Evolutionary conservation across 805 yeast genomes (phyloP).

Genomic region (Ogataea nonfermentans): DNA sequence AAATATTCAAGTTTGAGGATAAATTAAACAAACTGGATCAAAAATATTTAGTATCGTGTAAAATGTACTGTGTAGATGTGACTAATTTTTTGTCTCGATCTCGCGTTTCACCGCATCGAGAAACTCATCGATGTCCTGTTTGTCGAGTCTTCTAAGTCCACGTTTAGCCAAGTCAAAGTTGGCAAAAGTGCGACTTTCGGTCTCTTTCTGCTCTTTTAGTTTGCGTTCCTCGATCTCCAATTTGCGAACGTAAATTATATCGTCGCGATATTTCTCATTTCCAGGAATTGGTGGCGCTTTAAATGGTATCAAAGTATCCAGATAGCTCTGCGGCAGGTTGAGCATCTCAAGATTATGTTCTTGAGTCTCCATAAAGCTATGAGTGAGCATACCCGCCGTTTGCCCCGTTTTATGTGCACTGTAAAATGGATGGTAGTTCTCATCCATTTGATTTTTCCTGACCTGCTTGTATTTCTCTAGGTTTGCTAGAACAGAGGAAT

Average conservation of each 20-base stretch:
- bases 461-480: slow-evolving; percentile 27
- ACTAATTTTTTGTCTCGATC: slow-evolving; percentile 4
- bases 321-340: slow-evolving; percentile 32
- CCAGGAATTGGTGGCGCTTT: slow-evolving; percentile 29
- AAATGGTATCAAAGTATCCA: slow-evolving; percentile 23
- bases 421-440: slow-evolving; percentile 31
- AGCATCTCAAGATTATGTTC: slow-evolving; percentile 35
- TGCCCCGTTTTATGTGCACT: slow-evolving; percentile 28
- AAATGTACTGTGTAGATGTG: background rate
- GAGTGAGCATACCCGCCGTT: slow-evolving; percentile 31
- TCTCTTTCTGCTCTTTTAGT: slow-evolving; percentile 16
- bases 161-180: slow-evolving; percentile 27
- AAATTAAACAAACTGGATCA: background rate
- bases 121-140: slow-evolving; percentile 32
- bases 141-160: slow-evolving; percentile 24
- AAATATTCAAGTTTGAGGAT: background rate
- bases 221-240: slow-evolving; percentile 31
- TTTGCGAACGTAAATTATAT: slow-evolving; percentile 31
- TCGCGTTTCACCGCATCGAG: slow-evolving; percentile 21
- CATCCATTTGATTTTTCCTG: slow-evolving; percentile 18
- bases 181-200: slow-evolving; percentile 15
- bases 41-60: background rate
- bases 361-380: slow-evolving; percentile 34
- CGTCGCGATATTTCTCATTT: slow-evolving; percentile 33
- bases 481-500: slow-evolving; percentile 29